Conservation (phyloP, 78 protist species). For the Mastigamoeba balamuthi region DNA sequence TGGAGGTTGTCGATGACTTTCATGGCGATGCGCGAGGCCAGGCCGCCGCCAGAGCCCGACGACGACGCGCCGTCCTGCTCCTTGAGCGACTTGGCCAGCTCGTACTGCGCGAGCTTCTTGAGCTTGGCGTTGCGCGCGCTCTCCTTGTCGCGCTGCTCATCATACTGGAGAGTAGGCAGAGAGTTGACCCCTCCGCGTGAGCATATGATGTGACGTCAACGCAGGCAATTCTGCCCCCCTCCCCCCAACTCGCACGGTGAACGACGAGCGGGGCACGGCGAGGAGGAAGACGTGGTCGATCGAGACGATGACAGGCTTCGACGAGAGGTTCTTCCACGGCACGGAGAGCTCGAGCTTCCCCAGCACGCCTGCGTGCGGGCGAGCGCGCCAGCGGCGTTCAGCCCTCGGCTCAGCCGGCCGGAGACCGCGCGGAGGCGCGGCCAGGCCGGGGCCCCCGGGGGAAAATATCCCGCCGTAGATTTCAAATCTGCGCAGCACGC, state of each 20-base stretch:
- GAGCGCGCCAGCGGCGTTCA: not conserved
- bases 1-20: slow-evolving; percentile 52
- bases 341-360: slow-evolving; percentile 42
- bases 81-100: slow-evolving; percentile 27
- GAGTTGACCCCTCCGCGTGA: too few relatives aligned
- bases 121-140: slow-evolving; percentile 11
- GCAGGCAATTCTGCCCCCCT: too few relatives aligned
- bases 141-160: slow-evolving; percentile 22
- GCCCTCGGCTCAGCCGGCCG: slow-evolving; percentile 1
- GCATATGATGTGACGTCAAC: too few relatives aligned
- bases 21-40: slow-evolving; percentile 21
- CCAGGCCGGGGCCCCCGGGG: too few relatives aligned
- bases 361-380: slow-evolving; percentile 25
- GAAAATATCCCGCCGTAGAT: too few relatives aligned
- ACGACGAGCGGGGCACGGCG: slow-evolving; percentile 20
- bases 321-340: slow-evolving; percentile 58
- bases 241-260: too few relatives aligned
- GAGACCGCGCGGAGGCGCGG: too few relatives aligned
- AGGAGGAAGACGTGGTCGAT: slow-evolving; percentile 15
- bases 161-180: too few relatives aligned
- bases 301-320: slow-evolving; percentile 48
- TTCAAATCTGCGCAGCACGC: too few relatives aligned
- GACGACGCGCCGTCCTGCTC: slow-evolving; percentile 8
- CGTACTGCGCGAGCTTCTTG: slow-evolving; percentile 22
- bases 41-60: not conserved